Evolutionary conservation across 805 yeast genomes (phyloP).

Genomic region (Sugiyamaella mastotermitis): DNA sequence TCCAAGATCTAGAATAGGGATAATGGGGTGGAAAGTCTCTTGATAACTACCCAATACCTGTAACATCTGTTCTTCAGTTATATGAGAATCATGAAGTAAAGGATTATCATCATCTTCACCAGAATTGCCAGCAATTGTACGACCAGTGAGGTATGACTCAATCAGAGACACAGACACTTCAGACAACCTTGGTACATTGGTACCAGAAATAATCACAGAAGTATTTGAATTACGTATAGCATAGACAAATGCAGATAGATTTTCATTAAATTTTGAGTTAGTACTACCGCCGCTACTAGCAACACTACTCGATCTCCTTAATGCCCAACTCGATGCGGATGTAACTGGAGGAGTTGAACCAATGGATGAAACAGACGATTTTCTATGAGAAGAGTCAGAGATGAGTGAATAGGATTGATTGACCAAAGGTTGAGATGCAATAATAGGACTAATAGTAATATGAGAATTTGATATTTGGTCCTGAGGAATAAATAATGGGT

Average conservation of each 20-base stretch:
- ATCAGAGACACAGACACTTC: neutral
- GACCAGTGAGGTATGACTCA: neutral
- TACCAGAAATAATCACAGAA: neutral
- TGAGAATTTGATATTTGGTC: too few species aligned
- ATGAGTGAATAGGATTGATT: too few species aligned
- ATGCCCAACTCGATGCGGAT: neutral
- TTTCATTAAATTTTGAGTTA: neutral
- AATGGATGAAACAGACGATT: neutral
- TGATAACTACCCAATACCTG: constrained; percentile 12
- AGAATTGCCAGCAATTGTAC: neutral
- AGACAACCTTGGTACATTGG: neutral
- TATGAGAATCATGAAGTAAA: constrained; percentile 8
- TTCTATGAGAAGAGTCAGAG: neutral
- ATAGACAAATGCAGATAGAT: neutral
- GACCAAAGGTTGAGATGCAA: too few species aligned
- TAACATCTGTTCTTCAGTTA: constrained; percentile 19
- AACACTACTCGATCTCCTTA: neutral
- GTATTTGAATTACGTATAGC: neutral
- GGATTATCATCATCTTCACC: neutral
- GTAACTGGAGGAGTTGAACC: neutral
- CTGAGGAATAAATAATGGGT: too few species aligned
- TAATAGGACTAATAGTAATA: too few species aligned
- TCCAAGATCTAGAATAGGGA: constrained; percentile 15
- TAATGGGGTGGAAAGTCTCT: constrained; percentile 7
- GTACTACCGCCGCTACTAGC: neutral